phyloP scores from a whole-genome alignment of 495 filamentous ascomycete genomes.

The Chaetomium cochliodes region DNA sequence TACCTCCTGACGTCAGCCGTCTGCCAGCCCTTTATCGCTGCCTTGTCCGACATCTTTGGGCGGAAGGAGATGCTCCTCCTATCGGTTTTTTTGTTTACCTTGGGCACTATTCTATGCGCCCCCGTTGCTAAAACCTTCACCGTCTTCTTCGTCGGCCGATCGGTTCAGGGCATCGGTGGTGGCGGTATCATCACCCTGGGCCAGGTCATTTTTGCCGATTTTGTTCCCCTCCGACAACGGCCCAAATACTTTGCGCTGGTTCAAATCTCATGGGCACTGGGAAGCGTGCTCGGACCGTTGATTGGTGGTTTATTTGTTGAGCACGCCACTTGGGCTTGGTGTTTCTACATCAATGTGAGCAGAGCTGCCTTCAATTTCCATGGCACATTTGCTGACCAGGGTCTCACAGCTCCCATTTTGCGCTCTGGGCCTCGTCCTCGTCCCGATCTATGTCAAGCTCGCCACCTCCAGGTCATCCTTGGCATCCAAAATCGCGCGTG shows the following conservation, averaged over 20 bases:
- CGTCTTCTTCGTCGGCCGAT: constrained; percentile 73
- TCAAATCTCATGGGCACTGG: constrained; percentile 64
- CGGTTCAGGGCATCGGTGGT: constrained; percentile 78
- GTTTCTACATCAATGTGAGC: constrained; percentile 42
- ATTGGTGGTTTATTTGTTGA: constrained; percentile 73
- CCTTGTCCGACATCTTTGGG: constrained; percentile 55
- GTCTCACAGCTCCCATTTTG: constrained; percentile 38
- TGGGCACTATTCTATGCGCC: constrained; percentile 48
- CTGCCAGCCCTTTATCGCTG: constrained; percentile 49
- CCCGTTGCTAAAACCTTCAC: constrained; percentile 38
- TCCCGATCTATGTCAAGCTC: constrained; percentile 40
- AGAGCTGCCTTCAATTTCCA: not conserved
- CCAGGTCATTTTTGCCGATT: constrained; percentile 68
- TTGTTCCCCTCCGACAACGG: constrained; percentile 42
- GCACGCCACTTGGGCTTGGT: constrained; percentile 43
- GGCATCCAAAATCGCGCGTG: constrained; percentile 34
- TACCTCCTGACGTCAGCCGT: constrained; percentile 52
- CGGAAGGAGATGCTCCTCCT: constrained; percentile 47
- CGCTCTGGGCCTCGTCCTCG: constrained; percentile 36
- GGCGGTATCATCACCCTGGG: constrained; percentile 79
- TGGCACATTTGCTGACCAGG: no score
- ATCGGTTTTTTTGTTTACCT: constrained; percentile 42
- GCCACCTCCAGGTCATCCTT: constrained; percentile 34
- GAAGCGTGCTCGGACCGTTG: constrained; percentile 69
- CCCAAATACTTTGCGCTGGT: constrained; percentile 43